Conservation (phyloP, 306 rosid species). For the Sechiopsis laciniata region DNA sequence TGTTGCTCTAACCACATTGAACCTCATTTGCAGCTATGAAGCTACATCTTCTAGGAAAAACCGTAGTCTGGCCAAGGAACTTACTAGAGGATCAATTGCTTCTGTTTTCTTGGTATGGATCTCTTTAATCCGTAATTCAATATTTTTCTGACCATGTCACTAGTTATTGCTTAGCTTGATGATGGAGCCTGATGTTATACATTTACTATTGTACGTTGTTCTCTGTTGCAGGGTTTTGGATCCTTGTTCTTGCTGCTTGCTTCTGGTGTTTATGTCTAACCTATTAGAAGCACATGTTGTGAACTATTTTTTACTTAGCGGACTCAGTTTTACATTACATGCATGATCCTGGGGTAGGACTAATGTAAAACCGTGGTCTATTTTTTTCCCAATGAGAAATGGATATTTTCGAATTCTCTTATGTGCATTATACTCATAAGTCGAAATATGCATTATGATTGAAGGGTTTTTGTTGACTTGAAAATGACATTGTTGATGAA, state of each 20-base stretch:
- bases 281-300: conserved; percentile 21
- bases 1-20: neutral
- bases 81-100: conserved; percentile 71
- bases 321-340: conserved; percentile 19
- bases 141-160: neutral
- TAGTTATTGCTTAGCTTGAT: neutral
- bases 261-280: conserved; percentile 78
- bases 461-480: neutral
- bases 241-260: conserved; percentile 90
- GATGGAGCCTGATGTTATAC: neutral
- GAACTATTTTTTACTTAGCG: neutral
- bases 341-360: conserved; percentile 12
- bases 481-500: neutral
- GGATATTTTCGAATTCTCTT: neutral
- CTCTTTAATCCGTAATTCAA: neutral
- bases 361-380: neutral
- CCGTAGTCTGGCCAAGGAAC: conserved; percentile 78
- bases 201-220: conserved; percentile 3
- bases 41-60: conserved; percentile 76
- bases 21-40: conserved; percentile 33
- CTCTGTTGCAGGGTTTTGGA: conserved; percentile 67
- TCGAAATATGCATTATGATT: neutral
- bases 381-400: conserved; percentile 15
- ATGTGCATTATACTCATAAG: neutral
- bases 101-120: conserved; percentile 34